Evolutionary conservation across 371 early-diverging fungal genomes (phyloP).

Genomic region (Batrachochytrium dendrobatidis): DNA sequence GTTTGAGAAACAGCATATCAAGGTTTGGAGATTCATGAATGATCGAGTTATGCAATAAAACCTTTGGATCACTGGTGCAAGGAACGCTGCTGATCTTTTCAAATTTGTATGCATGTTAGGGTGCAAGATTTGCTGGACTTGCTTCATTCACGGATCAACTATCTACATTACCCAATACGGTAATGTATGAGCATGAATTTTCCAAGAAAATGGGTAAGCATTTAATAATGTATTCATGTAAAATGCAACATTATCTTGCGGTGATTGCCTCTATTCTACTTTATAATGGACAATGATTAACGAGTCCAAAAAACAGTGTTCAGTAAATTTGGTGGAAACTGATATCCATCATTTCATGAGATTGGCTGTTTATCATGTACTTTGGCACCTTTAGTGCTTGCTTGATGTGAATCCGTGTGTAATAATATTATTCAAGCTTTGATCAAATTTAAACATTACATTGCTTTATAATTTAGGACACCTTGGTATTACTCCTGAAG

Average conservation of each 20-base stretch:
- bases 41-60: neutral
- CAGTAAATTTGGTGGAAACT: no score
- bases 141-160: constrained; percentile 18
- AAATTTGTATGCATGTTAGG: constrained; percentile 6
- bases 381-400: neutral
- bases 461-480: constrained; percentile 12
- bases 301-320: no score
- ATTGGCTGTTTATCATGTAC: neutral
- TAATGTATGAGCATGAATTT: constrained; percentile 24
- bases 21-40: neutral
- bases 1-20: neutral
- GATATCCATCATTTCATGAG: neutral
- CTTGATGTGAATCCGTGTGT: neutral
- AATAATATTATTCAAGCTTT: neutral
- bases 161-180: constrained; percentile 18
- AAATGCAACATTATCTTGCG: neutral
- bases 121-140: constrained; percentile 27
- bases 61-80: no score
- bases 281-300: neutral
- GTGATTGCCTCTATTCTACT: neutral
- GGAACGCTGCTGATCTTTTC: neutral
- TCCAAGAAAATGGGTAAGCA: constrained; percentile 21
- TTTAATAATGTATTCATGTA: neutral
- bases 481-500: constrained; percentile 21
- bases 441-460: neutral